A percentile compares a stretch with the other conserved stretches of the same genome.
These are phyloP conservation scores for Hymenoscyphus occultus DNA, from an alignment of 2,329 filamentous ascomycete genomes.

Conservation along the genomic window DNA sequence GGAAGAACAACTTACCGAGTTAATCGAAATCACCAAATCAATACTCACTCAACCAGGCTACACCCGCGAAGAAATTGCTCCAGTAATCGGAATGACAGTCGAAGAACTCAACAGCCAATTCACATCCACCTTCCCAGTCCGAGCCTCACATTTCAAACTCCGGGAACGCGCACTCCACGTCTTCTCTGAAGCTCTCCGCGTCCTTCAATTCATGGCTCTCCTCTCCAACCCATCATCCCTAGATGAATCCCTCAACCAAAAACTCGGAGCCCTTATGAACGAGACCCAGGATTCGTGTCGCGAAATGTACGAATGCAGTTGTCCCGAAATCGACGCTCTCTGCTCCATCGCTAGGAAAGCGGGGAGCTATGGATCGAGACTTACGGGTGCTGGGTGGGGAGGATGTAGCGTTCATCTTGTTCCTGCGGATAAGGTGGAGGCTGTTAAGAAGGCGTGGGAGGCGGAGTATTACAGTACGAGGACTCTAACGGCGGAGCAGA, in stretches of 20 bases:
- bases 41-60: conserved; percentile 82
- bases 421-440: conserved; percentile 75
- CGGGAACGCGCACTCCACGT: conserved; percentile 87
- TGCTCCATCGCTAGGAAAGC: conserved; percentile 75
- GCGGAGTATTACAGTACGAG: conserved; percentile 77
- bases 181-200: conserved; percentile 82
- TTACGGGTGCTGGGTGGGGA: conserved; percentile 96
- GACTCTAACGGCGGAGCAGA: conserved; percentile 64
- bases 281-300: conserved; percentile 85
- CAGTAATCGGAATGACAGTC: conserved; percentile 65
- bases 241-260: conserved; percentile 59
- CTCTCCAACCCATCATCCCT: conserved; percentile 57
- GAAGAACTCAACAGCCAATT: conserved; percentile 72
- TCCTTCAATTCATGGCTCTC: conserved; percentile 76
- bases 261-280: conserved; percentile 82
- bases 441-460: conserved; percentile 73
- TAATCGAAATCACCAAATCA: conserved; percentile 66
- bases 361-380: conserved; percentile 77
- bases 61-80: conserved; percentile 79
- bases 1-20: conserved; percentile 66
- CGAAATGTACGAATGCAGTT: conserved; percentile 87
- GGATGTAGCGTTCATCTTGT: conserved; percentile 94
- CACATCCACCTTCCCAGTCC: conserved; percentile 84
- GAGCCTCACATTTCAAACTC: conserved; percentile 82
- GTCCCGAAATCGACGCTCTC: conserved; percentile 85